phyloP scores from a whole-genome alignment of 1,284 basidiomycete genomes.

The Tilletia horrida region DNA sequence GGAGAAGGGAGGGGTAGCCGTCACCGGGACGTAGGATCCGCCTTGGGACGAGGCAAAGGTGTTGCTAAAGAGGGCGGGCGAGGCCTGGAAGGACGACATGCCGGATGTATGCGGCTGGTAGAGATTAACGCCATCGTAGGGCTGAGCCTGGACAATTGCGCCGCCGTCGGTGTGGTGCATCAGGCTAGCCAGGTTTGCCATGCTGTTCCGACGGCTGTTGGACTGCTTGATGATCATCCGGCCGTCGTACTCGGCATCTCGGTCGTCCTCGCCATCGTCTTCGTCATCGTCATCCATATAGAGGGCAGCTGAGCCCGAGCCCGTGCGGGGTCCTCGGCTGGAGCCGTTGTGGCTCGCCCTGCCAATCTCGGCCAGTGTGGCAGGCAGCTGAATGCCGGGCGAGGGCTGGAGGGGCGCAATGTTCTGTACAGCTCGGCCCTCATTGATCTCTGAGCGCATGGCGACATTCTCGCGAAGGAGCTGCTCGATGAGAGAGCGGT shows the following conservation, averaged over 20 bases:
- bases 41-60: too few relatives aligned
- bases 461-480: conserved; percentile 34
- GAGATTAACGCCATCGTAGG: too few relatives aligned
- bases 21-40: too few relatives aligned
- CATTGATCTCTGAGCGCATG: conserved; percentile 42
- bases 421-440: conserved; percentile 22
- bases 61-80: too few relatives aligned
- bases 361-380: conserved; percentile 32
- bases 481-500: conserved; percentile 39
- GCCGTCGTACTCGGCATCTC: neutral
- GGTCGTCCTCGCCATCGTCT: neutral
- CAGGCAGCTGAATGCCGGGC: conserved; percentile 29
- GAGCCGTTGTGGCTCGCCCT: conserved; percentile 30
- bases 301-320: neutral
- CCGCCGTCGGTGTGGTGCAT: too few relatives aligned
- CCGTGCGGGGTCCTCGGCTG: conserved; percentile 5
- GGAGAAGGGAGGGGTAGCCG: too few relatives aligned
- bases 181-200: too few relatives aligned
- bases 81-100: too few relatives aligned
- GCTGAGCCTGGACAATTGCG: too few relatives aligned
- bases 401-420: conserved; percentile 22
- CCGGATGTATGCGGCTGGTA: too few relatives aligned
- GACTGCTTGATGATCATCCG: too few relatives aligned
- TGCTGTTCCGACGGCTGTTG: too few relatives aligned
- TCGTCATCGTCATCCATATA: neutral